A percentile compares a stretch with the other conserved stretches of the same genome.
Conservation (phyloP, 495 filamentous ascomycete genomes). For the Podospora didyma region DNA sequence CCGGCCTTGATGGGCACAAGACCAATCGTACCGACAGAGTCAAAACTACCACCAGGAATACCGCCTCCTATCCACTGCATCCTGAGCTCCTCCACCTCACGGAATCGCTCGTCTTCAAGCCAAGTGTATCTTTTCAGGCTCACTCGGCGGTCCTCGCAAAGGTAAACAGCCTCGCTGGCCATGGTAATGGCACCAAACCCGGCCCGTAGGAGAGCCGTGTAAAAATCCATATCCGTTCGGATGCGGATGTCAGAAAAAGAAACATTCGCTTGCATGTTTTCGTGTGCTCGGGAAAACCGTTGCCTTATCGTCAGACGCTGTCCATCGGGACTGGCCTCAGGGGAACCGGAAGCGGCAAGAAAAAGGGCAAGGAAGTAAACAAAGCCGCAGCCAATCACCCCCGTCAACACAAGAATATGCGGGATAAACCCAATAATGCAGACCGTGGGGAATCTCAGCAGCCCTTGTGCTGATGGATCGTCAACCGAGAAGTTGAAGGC, state of each 20-base stretch:
- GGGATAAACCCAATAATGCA: slow-evolving; percentile 94
- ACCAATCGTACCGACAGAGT: slow-evolving; percentile 48
- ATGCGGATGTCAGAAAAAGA: slow-evolving; percentile 76
- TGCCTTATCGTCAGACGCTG: slow-evolving; percentile 29
- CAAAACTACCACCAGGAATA: slow-evolving; percentile 40
- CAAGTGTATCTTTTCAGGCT: slow-evolving; percentile 77
- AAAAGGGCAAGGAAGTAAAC: slow-evolving; percentile 76
- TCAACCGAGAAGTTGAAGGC: slow-evolving; percentile 56
- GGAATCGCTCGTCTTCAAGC: slow-evolving; percentile 79
- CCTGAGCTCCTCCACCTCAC: slow-evolving; percentile 56
- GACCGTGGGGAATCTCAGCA: slow-evolving; percentile 83
- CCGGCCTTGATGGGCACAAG: slow-evolving; percentile 46
- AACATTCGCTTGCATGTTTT: slow-evolving; percentile 88
- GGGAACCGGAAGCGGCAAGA: slow-evolving; percentile 68
- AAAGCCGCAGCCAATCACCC: slow-evolving; percentile 65
- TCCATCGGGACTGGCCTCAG: slow-evolving; percentile 22
- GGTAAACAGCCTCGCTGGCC: slow-evolving; percentile 90
- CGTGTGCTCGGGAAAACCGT: slow-evolving; percentile 62
- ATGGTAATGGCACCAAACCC: slow-evolving; percentile 86
- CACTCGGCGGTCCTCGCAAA: slow-evolving; percentile 82
- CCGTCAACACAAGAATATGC: slow-evolving; percentile 75
- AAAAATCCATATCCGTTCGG: slow-evolving; percentile 87
- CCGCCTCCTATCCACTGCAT: slow-evolving; percentile 47
- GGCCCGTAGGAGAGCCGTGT: slow-evolving; percentile 78
- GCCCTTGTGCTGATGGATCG: slow-evolving; percentile 39